These are phyloP conservation scores for Brassica rapa DNA, from an alignment of 345 rosid genomes.

Conservation along the genomic window DNA sequence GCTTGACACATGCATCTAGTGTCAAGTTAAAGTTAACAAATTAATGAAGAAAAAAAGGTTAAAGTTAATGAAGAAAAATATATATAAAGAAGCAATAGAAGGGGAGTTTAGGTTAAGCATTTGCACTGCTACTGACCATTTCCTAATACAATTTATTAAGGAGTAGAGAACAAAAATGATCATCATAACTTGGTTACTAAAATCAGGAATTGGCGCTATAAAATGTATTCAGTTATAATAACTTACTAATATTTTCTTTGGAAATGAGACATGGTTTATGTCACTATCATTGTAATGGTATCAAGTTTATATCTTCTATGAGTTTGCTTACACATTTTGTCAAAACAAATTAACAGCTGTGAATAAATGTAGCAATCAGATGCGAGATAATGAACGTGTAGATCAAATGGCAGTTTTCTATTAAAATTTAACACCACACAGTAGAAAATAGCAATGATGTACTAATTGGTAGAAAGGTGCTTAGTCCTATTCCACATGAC, in stretches of 20 bases:
- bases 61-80: neutral
- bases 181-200: neutral
- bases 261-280: neutral
- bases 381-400: neutral
- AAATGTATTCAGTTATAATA: neutral
- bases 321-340: constrained; percentile 18
- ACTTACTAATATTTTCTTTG: neutral
- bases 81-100: neutral
- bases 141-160: neutral
- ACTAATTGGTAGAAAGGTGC: neutral
- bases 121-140: neutral
- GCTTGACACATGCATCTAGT: neutral
- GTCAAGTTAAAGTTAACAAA: neutral
- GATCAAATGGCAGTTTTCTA: neutral
- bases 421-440: neutral
- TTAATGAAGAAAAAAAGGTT: neutral
- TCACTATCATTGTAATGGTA: constrained; percentile 3
- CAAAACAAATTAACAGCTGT: constrained; percentile 13
- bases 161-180: constrained; percentile 21
- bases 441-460: neutral
- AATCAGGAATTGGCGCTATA: neutral
- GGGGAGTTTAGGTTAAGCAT: neutral
- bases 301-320: constrained; percentile 7
- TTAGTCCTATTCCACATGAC: constrained; percentile 9
- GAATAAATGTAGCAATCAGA: neutral